Base-by-base conservation (phyloP, 2,329 filamentous ascomycete species). In the Talaromyces piceae region DNA sequence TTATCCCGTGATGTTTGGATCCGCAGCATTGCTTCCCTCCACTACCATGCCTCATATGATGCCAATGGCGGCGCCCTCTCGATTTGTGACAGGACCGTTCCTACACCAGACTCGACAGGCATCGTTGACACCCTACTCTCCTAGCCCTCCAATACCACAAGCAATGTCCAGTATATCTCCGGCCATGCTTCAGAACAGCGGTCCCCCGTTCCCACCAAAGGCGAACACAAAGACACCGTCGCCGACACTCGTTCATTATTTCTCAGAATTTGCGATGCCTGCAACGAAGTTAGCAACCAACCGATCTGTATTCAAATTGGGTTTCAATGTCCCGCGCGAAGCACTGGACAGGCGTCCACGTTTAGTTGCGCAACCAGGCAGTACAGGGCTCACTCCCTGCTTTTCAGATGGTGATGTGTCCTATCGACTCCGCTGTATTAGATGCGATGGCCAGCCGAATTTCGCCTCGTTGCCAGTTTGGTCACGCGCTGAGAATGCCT, bases 351-450 rank as follows among this genome's bases (percentile, higher is more conserved):
- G 25, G 54, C 55, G 77, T 66, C 67, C 66, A 7, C 56, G 48
- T 37, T 43, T 58, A 16, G 33, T 55, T 3, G 23, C 48, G 11
- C 37, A 41, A 6, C 33, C 25, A 4, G 51, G 44, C 6, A 45
- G 49, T 11, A 54, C 70, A 2, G 56, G 54, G 20, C 22, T 49
- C 13, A 59, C 50, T 39, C 68, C 65, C 50, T 56, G 45, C 23
- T 73, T 70, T 59, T 69, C 65, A 16, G 71, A 81, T 53, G 79
- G 79, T 4, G 81, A 79, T 46, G 67, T 79, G 4, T 77, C 81
- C 30, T 84, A 84, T 61, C 85, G 89, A 13, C 61, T 95, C 20
- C 83, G 88, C 8, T 86, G 86, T 61, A 79, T 85, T 59, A 71
- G 73, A 52, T 65, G 73, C 52, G 55, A 62, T 4, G 54, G 59